These are phyloP conservation scores for Graphilbum fragrans DNA, from an alignment of 2,329 filamentous ascomycete genomes.

Conservation along the genomic window DNA sequence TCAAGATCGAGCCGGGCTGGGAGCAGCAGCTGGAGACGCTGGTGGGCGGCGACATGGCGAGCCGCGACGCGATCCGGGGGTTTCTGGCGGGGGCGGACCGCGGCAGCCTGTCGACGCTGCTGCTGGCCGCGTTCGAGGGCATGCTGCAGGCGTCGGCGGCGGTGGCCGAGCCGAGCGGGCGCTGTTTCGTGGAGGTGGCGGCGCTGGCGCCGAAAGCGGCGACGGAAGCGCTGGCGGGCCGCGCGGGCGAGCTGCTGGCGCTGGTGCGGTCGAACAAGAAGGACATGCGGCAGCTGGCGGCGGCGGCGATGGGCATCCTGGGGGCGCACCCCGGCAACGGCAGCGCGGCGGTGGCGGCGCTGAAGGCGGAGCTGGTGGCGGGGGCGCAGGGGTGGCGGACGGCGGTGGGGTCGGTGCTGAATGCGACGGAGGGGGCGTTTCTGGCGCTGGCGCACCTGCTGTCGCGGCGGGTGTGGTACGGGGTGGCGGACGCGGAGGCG, in stretches of 20 bases:
- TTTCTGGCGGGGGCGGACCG: constrained; percentile 29
- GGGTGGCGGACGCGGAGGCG: not conserved
- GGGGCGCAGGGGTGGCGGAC: constrained; percentile 39
- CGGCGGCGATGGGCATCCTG: constrained; percentile 65
- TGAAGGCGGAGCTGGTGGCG: constrained; percentile 31
- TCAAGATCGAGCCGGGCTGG: constrained; percentile 68
- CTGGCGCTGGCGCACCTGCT: constrained; percentile 30
- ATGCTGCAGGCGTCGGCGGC: constrained; percentile 31
- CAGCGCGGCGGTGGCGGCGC: constrained; percentile 24
- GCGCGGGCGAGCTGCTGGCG: constrained; percentile 40
- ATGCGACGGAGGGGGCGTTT: constrained; percentile 33
- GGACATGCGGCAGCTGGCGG: constrained; percentile 51
- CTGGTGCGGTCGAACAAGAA: constrained; percentile 61
- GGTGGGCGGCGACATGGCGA: constrained; percentile 56
- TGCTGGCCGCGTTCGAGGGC: constrained; percentile 45
- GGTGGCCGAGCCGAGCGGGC: constrained; percentile 34
- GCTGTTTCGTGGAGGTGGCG: constrained; percentile 40
- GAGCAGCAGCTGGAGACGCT: constrained; percentile 64
- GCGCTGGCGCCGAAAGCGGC: constrained; percentile 22
- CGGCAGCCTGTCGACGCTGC: constrained; percentile 26
- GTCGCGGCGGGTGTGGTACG: constrained; percentile 32
- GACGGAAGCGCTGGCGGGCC: constrained; percentile 34
- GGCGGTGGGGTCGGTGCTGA: constrained; percentile 27
- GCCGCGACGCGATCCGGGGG: constrained; percentile 43
- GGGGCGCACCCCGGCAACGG: constrained; percentile 48